These are phyloP conservation scores for Pelargonium nanum DNA, from an alignment of 345 rosid species.

Conservation along the genomic window DNA sequence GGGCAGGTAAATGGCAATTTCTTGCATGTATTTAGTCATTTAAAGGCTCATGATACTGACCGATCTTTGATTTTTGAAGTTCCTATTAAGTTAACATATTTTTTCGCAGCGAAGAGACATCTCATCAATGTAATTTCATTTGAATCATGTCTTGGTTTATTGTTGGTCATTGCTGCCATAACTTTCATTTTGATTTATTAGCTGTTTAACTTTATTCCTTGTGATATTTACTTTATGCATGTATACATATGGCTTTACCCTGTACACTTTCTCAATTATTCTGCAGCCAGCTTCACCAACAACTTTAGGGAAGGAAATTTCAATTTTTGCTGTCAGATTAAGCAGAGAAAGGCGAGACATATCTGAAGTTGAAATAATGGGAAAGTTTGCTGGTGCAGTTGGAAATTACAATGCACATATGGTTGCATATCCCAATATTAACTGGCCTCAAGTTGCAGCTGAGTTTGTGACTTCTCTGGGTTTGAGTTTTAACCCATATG, in stretches of 20 bases:
- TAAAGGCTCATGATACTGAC: too few species aligned
- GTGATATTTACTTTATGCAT: neutral
- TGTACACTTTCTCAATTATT: slow-evolving; percentile 6
- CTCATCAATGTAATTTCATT: neutral
- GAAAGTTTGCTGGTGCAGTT: slow-evolving; percentile 95
- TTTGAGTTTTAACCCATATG: slow-evolving; percentile 74
- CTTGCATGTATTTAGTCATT: neutral
- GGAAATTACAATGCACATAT: slow-evolving; percentile 96
- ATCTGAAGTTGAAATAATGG: slow-evolving; percentile 64
- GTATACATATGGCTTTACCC: neutral
- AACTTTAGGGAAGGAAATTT: slow-evolving; percentile 91
- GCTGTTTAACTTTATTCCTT: neutral
- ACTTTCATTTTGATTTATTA: slow-evolving; percentile 1
- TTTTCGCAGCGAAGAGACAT: too few species aligned
- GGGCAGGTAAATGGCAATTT: slow-evolving; percentile 59
- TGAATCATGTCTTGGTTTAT: neutral
- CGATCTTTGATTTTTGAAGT: neutral
- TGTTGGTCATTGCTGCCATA: slow-evolving; percentile 4
- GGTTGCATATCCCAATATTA: slow-evolving; percentile 59
- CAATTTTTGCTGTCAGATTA: slow-evolving; percentile 79
- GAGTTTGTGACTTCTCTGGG: slow-evolving; percentile 85
- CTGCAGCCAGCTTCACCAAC: slow-evolving; percentile 92
- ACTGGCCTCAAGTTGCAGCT: slow-evolving; percentile 69
- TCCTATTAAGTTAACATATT: neutral
- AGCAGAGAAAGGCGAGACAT: slow-evolving; percentile 64